Conservation (phyloP, 805 yeast species). For the Maudiozyma pseudohumilis region DNA sequence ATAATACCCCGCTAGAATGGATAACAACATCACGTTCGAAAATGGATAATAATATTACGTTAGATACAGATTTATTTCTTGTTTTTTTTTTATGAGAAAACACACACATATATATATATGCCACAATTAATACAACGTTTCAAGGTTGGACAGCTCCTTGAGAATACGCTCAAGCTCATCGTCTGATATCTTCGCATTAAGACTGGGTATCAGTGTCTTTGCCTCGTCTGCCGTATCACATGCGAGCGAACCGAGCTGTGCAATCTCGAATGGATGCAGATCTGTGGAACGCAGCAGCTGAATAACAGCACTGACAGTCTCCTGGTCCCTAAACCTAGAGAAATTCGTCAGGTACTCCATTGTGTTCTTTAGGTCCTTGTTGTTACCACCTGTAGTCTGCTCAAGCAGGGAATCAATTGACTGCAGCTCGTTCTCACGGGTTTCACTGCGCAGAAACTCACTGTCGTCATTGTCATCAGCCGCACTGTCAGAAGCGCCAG, state of each 20-base stretch:
- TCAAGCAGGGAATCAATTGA: constrained; percentile 26
- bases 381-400: constrained; percentile 51
- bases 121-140: constrained; percentile 31
- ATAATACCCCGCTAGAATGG: no score
- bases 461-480: constrained; percentile 23
- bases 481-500: constrained; percentile 14
- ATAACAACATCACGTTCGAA: no score
- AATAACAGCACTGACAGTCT: constrained; percentile 89
- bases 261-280: constrained; percentile 90
- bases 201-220: constrained; percentile 82
- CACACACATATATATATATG: neutral
- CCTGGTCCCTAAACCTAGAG: constrained; percentile 84
- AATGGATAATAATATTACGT: no score
- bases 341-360: constrained; percentile 77
- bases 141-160: constrained; percentile 71
- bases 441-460: constrained; percentile 36
- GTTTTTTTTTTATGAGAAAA: no score
- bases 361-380: constrained; percentile 84
- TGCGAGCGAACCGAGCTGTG: constrained; percentile 78
- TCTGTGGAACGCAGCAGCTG: constrained; percentile 63
- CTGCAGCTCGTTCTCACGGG: constrained; percentile 35
- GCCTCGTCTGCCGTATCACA: constrained; percentile 98
- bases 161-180: constrained; percentile 79
- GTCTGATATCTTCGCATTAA: constrained; percentile 70
- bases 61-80: no score